Conservation (phyloP, 2,329 filamentous ascomycete species). For the Septoria petroselini region DNA sequence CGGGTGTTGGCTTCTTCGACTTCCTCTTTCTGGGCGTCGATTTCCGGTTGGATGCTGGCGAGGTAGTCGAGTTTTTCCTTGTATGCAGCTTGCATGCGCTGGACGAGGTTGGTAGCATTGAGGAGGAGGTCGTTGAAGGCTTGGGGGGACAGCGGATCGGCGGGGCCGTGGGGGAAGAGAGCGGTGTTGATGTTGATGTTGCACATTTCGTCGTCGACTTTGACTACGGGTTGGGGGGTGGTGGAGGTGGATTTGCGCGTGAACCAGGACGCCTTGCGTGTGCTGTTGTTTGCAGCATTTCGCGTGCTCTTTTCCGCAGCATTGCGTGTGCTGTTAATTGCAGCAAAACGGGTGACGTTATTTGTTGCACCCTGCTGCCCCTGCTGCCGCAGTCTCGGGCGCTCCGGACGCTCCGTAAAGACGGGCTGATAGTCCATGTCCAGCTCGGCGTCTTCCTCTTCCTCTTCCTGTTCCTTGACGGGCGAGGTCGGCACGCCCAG, state of each 20-base stretch:
- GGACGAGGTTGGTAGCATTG: constrained; percentile 55
- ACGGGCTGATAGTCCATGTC: constrained; percentile 38
- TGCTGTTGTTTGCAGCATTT: constrained; percentile 1
- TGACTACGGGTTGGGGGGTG: constrained; percentile 9
- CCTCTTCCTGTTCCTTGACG: constrained; percentile 32
- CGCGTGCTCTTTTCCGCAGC: no score
- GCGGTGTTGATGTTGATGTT: constrained; percentile 54
- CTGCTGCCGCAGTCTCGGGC: constrained; percentile 24
- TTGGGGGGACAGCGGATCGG: constrained; percentile 50
- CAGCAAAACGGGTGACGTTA: constrained; percentile 1
- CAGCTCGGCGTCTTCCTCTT: constrained; percentile 35
- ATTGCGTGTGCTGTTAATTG: constrained; percentile 12
- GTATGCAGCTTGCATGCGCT: constrained; percentile 57
- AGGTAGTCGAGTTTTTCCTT: constrained; percentile 51
- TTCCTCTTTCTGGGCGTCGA: constrained; percentile 59
- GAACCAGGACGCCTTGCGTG: constrained; percentile 35
- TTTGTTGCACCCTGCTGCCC: constrained; percentile 11
- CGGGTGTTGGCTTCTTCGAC: constrained; percentile 59
- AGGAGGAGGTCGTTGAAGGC: constrained; percentile 57
- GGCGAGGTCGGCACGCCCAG: constrained; percentile 34
- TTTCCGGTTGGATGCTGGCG: constrained; percentile 52
- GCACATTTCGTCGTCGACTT: constrained; percentile 49
- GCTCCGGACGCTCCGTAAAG: constrained; percentile 34
- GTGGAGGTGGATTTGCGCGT: constrained; percentile 27
- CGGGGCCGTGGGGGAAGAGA: constrained; percentile 53